Evolutionary conservation across 495 filamentous ascomycete genomes (phyloP).

Genomic region (Sordaria brevicollis): DNA sequence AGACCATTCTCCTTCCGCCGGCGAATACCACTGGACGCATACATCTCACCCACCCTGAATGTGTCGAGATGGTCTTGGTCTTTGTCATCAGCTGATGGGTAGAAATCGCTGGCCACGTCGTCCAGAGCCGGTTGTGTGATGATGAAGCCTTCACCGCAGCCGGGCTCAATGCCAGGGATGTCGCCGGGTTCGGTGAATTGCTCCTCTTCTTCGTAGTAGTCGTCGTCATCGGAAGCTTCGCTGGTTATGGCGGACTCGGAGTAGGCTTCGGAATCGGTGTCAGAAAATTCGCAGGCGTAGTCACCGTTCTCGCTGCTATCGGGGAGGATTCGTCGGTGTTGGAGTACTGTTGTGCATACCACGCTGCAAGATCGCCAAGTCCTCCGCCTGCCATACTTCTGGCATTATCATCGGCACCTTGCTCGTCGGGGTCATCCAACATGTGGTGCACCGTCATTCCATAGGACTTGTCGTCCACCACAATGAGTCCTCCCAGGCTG

Average conservation of each 20-base stretch:
- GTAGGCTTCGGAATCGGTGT: constrained; percentile 42
- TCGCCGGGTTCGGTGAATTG: constrained; percentile 59
- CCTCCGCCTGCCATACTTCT: constrained; percentile 17
- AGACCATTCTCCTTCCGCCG: constrained; percentile 51
- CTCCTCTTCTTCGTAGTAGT: constrained; percentile 30
- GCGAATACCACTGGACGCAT: constrained; percentile 80
- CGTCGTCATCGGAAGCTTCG: constrained; percentile 26
- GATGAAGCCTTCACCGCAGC: constrained; percentile 58
- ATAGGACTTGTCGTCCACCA: constrained; percentile 73
- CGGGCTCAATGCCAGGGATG: constrained; percentile 67
- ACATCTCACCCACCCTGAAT: constrained; percentile 68
- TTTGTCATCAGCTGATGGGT: constrained; percentile 40
- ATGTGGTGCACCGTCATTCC: constrained; percentile 96
- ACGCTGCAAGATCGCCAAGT: constrained; percentile 15
- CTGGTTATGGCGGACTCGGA: constrained; percentile 38
- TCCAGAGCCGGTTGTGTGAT: constrained; percentile 84
- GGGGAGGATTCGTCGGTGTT: constrained; percentile 20
- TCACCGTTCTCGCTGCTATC: constrained; percentile 31
- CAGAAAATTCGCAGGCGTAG: constrained; percentile 40
- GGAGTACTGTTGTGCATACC: constrained; percentile 24
- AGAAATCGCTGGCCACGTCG: constrained; percentile 74
- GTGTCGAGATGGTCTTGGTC: constrained; percentile 59
- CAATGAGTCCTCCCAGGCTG: constrained; percentile 76
- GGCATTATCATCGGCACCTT: constrained; percentile 11
- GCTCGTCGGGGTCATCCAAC: constrained; percentile 70